A percentile compares a stretch with the other conserved stretches of the same genome.
Evolutionary conservation across 1,284 basidiomycete genomes (phyloP).

Genomic region (Bjerkandera adusta): DNA sequence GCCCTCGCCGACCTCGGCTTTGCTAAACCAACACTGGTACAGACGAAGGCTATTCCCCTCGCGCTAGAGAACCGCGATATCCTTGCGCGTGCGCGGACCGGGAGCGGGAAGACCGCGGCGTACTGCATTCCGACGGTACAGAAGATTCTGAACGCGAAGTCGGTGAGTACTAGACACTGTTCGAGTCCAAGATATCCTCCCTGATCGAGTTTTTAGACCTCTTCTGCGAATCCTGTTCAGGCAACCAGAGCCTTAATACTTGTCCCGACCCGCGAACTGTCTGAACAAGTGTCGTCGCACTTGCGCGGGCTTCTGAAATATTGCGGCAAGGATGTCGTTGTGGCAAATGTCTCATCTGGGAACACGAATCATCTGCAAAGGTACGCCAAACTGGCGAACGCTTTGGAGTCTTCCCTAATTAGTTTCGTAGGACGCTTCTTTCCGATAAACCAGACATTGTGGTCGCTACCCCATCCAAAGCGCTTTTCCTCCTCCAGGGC

Average conservation of each 20-base stretch:
- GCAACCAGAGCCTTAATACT: constrained; percentile 83
- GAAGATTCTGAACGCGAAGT: constrained; percentile 83
- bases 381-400: constrained; percentile 39
- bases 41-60: constrained; percentile 80
- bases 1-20: constrained; percentile 83
- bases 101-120: constrained; percentile 96
- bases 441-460: constrained; percentile 92
- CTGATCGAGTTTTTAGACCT: constrained; percentile 6
- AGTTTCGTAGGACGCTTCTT: constrained; percentile 60
- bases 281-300: constrained; percentile 85
- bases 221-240: constrained; percentile 28
- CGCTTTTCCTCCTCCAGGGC: constrained; percentile 76
- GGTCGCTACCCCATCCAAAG: constrained; percentile 88
- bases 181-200: neutral
- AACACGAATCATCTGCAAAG: constrained; percentile 75
- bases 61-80: constrained; percentile 92
- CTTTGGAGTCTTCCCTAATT: neutral
- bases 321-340: constrained; percentile 73
- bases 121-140: constrained; percentile 93
- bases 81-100: constrained; percentile 90
- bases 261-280: constrained; percentile 92
- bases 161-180: constrained; percentile 58
- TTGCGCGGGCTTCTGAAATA: constrained; percentile 68
- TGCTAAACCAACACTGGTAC: constrained; percentile 80
- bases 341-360: constrained; percentile 82